Base-by-base conservation (phyloP, 805 yeast species). In the Metschnikowia picachoensis region DNA sequence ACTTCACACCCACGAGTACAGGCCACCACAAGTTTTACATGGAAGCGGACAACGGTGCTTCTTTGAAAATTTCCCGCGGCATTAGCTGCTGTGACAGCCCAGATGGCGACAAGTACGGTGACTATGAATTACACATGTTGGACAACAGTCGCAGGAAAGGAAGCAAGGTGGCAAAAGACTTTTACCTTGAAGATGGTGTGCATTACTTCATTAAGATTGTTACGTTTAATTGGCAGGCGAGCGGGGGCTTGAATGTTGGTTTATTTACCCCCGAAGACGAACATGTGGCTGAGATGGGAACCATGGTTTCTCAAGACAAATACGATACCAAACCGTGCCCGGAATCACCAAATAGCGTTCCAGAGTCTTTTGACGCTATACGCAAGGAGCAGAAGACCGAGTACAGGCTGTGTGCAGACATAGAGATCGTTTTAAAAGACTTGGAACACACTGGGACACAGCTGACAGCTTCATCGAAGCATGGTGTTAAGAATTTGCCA, bases 21-120 rank as follows among this genome's bases (percentile, higher is more conserved):
- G 52, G 55, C 16, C 11, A 13, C 10, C 50, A 46, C 47, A 39
- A 37, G 7, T 48, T 51, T 32, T 37, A 41, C 12, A 30, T 48
- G 12, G n/a, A 16, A 11, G 43, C 52, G 8, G 55, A 51, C 17
- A 49, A 51, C 17, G 55, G 55, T 25, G 55, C 46, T 4, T 44
- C 49, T 3, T 35, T 51, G 29, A 48, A 46, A 11, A 40, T 51
- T n/a, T 40, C 45, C 14, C 34, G 33, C 3, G 55, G 49, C 4
- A 29, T 37, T 8, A 16, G 42, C 2, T 51, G 55, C 30, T 51
- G 55, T 44, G 42, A 46, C 40, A 47, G 44, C 25, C 48, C 48
- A 2, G 31, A 42, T 7, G 48, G 42, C 3, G 37, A 33, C 15
- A 37, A 41, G 2, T 37, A 29, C 20, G 49, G 46, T 3, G 34